Conservation (phyloP, 2,329 filamentous ascomycete genomes). For the Aspergillus tamarii region DNA sequence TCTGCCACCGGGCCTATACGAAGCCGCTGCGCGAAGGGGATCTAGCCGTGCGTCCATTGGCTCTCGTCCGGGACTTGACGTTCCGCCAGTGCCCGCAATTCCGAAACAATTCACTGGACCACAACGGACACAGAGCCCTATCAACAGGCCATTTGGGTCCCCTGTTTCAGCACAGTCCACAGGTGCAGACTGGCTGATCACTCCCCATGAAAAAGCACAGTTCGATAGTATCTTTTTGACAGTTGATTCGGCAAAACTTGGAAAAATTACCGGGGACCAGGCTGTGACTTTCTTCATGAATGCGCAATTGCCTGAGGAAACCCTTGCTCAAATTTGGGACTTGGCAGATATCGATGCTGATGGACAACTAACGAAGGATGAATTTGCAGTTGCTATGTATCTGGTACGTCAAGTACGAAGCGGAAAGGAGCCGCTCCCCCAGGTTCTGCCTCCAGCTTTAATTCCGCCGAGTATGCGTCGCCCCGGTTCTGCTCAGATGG, state of each 20-base stretch:
- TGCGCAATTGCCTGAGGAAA: slow-evolving; percentile 85
- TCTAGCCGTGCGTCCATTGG: slow-evolving; percentile 55
- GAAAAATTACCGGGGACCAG: slow-evolving; percentile 89
- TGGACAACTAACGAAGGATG: slow-evolving; percentile 81
- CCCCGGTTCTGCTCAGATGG: slow-evolving; percentile 40
- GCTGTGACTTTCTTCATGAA: slow-evolving; percentile 93
- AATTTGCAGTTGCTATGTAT: slow-evolving; percentile 97
- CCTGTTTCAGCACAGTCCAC: slow-evolving; percentile 58
- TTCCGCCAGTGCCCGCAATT: slow-evolving; percentile 67
- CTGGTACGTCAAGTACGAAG: slow-evolving; percentile 87
- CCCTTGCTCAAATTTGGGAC: slow-evolving; percentile 94
- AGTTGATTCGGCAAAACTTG: slow-evolving; percentile 78
- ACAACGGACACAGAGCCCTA: slow-evolving; percentile 64
- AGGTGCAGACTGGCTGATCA: slow-evolving; percentile 78
- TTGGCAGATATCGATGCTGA: slow-evolving; percentile 91
- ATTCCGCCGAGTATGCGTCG: slow-evolving; percentile 83
- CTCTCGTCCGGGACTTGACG: slow-evolving; percentile 52
- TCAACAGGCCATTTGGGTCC: slow-evolving; percentile 55
- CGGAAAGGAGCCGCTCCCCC: slow-evolving; percentile 71
- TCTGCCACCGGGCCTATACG: slow-evolving; percentile 83
- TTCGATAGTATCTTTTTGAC: slow-evolving; percentile 86
- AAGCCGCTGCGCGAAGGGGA: slow-evolving; percentile 77
- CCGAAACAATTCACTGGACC: slow-evolving; percentile 75
- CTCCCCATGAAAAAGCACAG: slow-evolving; percentile 77
- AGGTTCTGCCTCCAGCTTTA: slow-evolving; percentile 76